Base-by-base conservation (phyloP, 208 protist species). In the Leishmania lainsoni region DNA sequence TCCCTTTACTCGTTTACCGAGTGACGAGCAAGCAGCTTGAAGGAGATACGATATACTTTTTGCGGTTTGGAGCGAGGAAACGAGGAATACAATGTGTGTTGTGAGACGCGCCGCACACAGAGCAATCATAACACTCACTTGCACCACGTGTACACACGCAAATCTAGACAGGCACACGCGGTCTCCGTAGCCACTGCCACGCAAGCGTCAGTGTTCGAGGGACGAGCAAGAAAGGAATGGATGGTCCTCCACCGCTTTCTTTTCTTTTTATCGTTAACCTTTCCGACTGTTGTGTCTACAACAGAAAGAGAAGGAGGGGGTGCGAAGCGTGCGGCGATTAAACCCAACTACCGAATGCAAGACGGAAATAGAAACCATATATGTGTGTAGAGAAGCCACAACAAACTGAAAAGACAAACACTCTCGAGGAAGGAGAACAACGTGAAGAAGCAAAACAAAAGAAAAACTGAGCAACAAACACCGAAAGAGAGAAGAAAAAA, bases 121-220 rank as follows among this genome's bases (percentile, higher is more conserved):
- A 29, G n/a, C 61, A 29, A 16, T 12, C 29, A 39, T 0, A 10
- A 39, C 16, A 29, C 61, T 65, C 22, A 22, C 22, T 20, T 81
- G 71, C 78, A 77, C 76, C 22, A 22, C 22, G 8, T 72, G 71
- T 70, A 77, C 76, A 70, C 39, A 81, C 2, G 65, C 78, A 45
- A 65, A 70, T 35, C 17, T 16, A 22, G 3, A 45, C 20, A 42
- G 8, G 48, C 66, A 42, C 66, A 48, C 39, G 66, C 3, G 6
- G 39, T 1, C 14, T 45, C 66, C 39, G 4, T 48, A n/a, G 39
- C 39, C 35, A n/a, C 66, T 71, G 14, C 5, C 35, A 71, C 66
- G 8, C 29, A 16, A 0, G 39, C 26, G n/a, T 48, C 39, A 42
- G 20, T 0, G 35, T 71, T 71, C 20, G 10, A 12, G 45, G 22